phyloP scores from a whole-genome alignment of 345 rosid genomes.

The Trapa bicornis region DNA sequence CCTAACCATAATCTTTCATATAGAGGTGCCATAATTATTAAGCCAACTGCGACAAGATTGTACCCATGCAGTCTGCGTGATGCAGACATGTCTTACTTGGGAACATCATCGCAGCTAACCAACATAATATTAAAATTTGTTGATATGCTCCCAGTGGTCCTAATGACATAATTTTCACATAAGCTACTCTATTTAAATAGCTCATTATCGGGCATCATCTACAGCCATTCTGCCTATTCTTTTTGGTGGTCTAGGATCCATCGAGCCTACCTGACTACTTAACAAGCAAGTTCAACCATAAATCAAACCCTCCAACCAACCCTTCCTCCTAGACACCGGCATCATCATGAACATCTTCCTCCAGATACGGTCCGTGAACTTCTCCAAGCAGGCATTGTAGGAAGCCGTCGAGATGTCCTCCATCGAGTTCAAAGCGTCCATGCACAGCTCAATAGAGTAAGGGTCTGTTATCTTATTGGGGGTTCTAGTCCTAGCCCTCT shows the following conservation, averaged over 20 bases:
- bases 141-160: too few relatives aligned
- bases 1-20: too few relatives aligned
- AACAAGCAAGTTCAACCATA: neutral
- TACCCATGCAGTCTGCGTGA: too few relatives aligned
- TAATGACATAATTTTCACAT: neutral
- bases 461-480: neutral
- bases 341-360: conserved; percentile 8
- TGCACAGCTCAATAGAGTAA: conserved; percentile 3
- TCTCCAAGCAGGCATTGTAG: conserved; percentile 6
- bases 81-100: too few relatives aligned
- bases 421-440: conserved; percentile 6
- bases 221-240: neutral
- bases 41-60: too few relatives aligned
- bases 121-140: too few relatives aligned
- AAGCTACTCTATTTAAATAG: neutral
- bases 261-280: neutral
- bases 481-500: neutral
- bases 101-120: too few relatives aligned
- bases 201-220: neutral
- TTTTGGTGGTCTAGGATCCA: too few relatives aligned
- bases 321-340: conserved; percentile 6
- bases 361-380: conserved; percentile 2
- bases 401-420: conserved; percentile 6
- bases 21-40: too few relatives aligned
- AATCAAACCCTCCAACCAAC: conserved; percentile 7